phyloP scores from a whole-genome alignment of 2,329 filamentous ascomycete species.

The Aureobasidium vineae region DNA sequence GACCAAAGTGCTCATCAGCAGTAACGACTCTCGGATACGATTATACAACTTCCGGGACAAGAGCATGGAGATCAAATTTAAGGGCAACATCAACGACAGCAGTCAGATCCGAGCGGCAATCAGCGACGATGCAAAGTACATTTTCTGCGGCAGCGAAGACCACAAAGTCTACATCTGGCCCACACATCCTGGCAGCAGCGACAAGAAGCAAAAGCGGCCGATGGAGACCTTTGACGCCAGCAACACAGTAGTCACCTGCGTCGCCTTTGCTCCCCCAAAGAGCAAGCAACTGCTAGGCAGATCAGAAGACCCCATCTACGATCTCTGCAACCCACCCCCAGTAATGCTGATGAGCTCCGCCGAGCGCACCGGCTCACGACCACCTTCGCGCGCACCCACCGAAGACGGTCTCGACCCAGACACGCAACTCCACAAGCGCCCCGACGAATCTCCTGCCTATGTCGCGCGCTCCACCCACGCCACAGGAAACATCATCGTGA shows the following conservation, averaged over 20 bases:
- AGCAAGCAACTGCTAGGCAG: constrained; percentile 74
- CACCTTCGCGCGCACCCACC: constrained; percentile 51
- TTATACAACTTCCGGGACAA: constrained; percentile 88
- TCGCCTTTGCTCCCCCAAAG: constrained; percentile 75
- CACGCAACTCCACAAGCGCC: constrained; percentile 36
- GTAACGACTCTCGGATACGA: constrained; percentile 89
- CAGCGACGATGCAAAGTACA: constrained; percentile 79
- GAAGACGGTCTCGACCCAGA: constrained; percentile 41
- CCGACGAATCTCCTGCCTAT: constrained; percentile 72
- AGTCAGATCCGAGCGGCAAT: constrained; percentile 90
- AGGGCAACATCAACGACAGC: constrained; percentile 83
- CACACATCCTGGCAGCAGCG: constrained; percentile 57
- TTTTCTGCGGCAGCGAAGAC: constrained; percentile 93
- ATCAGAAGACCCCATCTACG: constrained; percentile 91
- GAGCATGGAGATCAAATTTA: constrained; percentile 81
- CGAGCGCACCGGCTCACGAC: constrained; percentile 52
- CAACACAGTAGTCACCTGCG: constrained; percentile 82
- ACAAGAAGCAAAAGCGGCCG: constrained; percentile 74
- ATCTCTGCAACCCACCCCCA: constrained; percentile 92
- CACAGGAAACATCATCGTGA: constrained; percentile 87
- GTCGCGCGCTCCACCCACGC: constrained; percentile 71
- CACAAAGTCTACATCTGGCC: constrained; percentile 89
- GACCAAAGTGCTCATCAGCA: constrained; percentile 83
- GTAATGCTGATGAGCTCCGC: constrained; percentile 75
- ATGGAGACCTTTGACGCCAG: constrained; percentile 91